Conservation (phyloP, 2,329 filamentous ascomycete species). For the Xylaria sp. region DNA sequence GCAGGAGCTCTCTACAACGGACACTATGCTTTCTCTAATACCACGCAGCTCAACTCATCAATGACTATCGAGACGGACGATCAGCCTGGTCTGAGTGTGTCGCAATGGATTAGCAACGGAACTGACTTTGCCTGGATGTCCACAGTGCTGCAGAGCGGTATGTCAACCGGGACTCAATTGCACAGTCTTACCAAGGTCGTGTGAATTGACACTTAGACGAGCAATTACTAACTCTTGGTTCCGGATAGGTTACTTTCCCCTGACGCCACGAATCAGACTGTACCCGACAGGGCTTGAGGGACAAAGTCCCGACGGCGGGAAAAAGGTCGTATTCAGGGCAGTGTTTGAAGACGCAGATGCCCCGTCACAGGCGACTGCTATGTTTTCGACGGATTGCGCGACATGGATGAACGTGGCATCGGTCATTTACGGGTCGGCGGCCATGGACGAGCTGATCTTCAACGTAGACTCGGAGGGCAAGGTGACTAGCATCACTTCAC, state of each 20-base stretch:
- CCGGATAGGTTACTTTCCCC: slow-evolving; percentile 37
- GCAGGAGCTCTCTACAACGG: slow-evolving; percentile 46
- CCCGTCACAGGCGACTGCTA: slow-evolving; percentile 38
- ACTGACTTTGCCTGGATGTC: slow-evolving; percentile 46
- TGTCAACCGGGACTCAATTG: not conserved
- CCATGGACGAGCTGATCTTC: slow-evolving; percentile 47
- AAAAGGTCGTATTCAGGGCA: slow-evolving; percentile 48
- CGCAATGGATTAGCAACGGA: slow-evolving; percentile 50
- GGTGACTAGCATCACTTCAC: slow-evolving; percentile 43
- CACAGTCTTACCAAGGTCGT: not conserved
- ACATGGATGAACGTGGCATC: slow-evolving; percentile 47
- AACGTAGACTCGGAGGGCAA: slow-evolving; percentile 42
- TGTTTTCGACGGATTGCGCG: slow-evolving; percentile 52
- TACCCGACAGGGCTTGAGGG: slow-evolving; percentile 49
- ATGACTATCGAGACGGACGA: slow-evolving; percentile 47
- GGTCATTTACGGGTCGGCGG: slow-evolving; percentile 45
- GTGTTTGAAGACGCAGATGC: slow-evolving; percentile 48
- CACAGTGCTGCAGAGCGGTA: slow-evolving; percentile 42
- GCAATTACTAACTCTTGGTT: not conserved
- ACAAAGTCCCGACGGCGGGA: slow-evolving; percentile 40
- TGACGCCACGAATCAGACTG: slow-evolving; percentile 47
- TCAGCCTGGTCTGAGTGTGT: slow-evolving; percentile 46
- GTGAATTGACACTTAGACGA: not conserved
- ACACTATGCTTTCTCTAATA: slow-evolving; percentile 40
- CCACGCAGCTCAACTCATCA: slow-evolving; percentile 45